Evolutionary conservation across 23 red algal species (phyloP), one percentile per base, ranked within the genome.

Genomic region (Pyropia yezoensis): DNA sequence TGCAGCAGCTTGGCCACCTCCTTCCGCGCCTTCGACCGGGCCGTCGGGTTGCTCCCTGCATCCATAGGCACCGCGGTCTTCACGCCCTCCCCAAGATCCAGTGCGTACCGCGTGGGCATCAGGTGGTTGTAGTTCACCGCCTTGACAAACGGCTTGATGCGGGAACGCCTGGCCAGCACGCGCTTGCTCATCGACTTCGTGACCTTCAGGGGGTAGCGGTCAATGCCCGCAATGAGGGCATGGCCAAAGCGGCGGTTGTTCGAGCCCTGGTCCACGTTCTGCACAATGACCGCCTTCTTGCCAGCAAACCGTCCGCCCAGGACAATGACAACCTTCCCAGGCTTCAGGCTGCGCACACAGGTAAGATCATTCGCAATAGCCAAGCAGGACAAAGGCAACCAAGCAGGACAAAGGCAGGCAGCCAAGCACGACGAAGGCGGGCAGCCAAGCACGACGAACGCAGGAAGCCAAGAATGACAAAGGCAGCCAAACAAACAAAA

Each of bases 111-210:
- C 11, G 94, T 98, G 11, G 94, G 94, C 85, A 98, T 85, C 34
- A 98, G 57, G 78, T 98, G 94, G 27, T 81, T 87, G 74, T 98
- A 98, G 86, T 98, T 98, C 45, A 88, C 80, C 17, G 74, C 67
- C 76, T 90, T 90, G 58, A 90, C 59, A 70, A 98, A 98, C 5
- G 86, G 69, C 23, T 78, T 79, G 26, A 98, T 69, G 18, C 62
- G 20, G 19, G 79, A 87, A 17, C 94, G 77, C 30, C 71, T 63
- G 24, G 73, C 73, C 14, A 98, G 79, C 78, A 84, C 83, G 55
- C 75, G 80, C 76, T 90, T 75, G 24, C 65, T 73, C 94, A 98
- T 91, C 12, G 61, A 50, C 63, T 83, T 84, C 20, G 88, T 98
- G 9, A 98, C 86, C 51, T 68, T 70, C 33, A 56, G 53, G 47